Conservation (phyloP, 768 basidiomycete genomes). For the Boletus rubroflammeus region DNA sequence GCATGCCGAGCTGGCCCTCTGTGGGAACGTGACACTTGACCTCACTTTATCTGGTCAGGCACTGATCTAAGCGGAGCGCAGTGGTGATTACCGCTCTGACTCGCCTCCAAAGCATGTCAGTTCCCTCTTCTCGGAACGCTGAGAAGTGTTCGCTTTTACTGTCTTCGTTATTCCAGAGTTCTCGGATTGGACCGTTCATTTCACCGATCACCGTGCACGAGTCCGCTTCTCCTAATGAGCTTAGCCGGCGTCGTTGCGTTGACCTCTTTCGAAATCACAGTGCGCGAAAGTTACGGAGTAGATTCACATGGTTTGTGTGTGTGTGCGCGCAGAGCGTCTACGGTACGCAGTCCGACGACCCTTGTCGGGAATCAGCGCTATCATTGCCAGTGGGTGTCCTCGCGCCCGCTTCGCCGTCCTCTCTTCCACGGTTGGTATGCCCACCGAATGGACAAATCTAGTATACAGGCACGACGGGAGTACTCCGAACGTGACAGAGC, state of each 20-base stretch:
- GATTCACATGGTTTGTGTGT: slow-evolving; percentile 6
- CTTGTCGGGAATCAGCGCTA: not conserved
- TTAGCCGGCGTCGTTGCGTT: slow-evolving; percentile 13
- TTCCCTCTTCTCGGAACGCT: slow-evolving; percentile 18
- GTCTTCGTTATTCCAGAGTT: slow-evolving; percentile 26
- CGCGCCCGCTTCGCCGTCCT: not conserved
- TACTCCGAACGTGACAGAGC: slow-evolving; percentile 14
- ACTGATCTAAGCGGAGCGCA: slow-evolving; percentile 24
- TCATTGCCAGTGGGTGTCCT: not conserved
- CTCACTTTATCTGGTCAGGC: slow-evolving; percentile 29
- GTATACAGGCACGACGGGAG: not conserved
- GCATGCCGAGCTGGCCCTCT: slow-evolving; percentile 6
- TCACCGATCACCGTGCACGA: slow-evolving; percentile 20
- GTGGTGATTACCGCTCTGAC: slow-evolving; percentile 23
- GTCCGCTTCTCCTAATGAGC: slow-evolving; percentile 16
- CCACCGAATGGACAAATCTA: not conserved
- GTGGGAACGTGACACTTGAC: slow-evolving; percentile 21
- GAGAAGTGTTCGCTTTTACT: slow-evolving; percentile 7
- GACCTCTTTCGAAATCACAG: slow-evolving; percentile 5
- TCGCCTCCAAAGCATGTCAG: slow-evolving; percentile 24
- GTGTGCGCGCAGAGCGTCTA: not conserved
- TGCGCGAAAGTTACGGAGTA: slow-evolving; percentile 2
- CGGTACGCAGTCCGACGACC: not conserved
- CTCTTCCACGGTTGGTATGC: not conserved
- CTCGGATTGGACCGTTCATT: slow-evolving; percentile 23